phyloP scores from a whole-genome alignment of 495 filamentous ascomycete genomes.

The Aspergillus panamensis region DNA sequence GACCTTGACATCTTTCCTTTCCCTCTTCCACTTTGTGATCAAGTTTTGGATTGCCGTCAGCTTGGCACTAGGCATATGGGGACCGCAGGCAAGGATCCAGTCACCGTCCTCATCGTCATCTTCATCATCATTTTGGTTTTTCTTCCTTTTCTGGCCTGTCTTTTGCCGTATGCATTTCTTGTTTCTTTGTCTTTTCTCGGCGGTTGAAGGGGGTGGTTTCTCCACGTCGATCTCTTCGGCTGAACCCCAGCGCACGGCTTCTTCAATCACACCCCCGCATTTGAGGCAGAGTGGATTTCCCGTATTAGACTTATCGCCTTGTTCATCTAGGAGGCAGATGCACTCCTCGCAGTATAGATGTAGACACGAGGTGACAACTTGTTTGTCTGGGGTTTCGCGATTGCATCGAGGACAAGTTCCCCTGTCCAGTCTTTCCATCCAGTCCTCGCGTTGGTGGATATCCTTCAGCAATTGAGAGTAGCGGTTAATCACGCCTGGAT shows the following conservation, averaged over 20 bases:
- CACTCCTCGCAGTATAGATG: conserved; percentile 51
- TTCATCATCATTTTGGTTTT: conserved; percentile 9
- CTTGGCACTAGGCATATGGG: conserved; percentile 28
- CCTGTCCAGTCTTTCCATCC: conserved; percentile 29
- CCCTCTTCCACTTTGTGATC: conserved; percentile 32
- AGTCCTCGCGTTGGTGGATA: conserved; percentile 26
- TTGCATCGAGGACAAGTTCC: conserved; percentile 36
- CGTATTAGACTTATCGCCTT: conserved; percentile 19
- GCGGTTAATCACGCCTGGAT: conserved; percentile 2
- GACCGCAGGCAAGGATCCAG: conserved; percentile 26
- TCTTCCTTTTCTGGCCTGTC: not conserved
- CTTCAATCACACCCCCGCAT: conserved; percentile 20
- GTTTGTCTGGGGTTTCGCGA: conserved; percentile 19
- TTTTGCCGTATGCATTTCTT: not conserved
- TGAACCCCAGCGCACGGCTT: conserved; percentile 8
- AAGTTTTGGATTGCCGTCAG: conserved; percentile 27
- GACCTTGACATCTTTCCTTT: conserved; percentile 34
- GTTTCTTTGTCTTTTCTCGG: conserved; percentile 1
- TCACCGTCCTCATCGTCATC: conserved; percentile 21
- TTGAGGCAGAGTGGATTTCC: conserved; percentile 21
- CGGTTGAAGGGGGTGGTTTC: not conserved
- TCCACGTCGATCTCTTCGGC: not conserved
- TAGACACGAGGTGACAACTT: conserved; percentile 42
- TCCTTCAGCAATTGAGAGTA: conserved; percentile 31
- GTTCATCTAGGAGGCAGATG: conserved; percentile 26